Conservation (phyloP, 805 yeast genomes). For the Wickerhamiella kurtzmanii region DNA sequence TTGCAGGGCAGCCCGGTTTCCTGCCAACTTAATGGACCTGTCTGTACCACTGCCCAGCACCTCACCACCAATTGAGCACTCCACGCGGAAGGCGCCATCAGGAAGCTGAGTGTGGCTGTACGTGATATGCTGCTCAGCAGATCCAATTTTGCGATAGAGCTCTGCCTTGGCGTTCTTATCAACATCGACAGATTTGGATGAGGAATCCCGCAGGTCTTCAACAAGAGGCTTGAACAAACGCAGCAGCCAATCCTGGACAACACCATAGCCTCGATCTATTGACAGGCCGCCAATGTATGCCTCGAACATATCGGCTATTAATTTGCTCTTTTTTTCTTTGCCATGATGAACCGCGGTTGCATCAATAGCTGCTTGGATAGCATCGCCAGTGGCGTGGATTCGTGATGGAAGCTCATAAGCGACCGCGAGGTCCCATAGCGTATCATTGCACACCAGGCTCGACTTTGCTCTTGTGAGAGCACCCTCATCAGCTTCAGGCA, state of each 20-base stretch:
- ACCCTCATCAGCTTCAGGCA: constrained; percentile 70
- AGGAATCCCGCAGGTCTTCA: constrained; percentile 26
- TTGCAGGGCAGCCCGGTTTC: constrained; percentile 69
- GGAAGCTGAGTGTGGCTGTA: constrained; percentile 34
- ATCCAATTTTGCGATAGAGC: constrained; percentile 59
- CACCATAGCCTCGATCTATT: constrained; percentile 18
- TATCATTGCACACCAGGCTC: constrained; percentile 56
- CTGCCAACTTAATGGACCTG: constrained; percentile 59
- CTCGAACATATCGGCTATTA: constrained; percentile 82
- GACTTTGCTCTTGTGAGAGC: constrained; percentile 59
- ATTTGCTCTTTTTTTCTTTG: constrained; percentile 32
- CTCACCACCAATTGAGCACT: constrained; percentile 52
- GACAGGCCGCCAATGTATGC: constrained; percentile 82
- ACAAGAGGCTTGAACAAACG: constrained; percentile 24
- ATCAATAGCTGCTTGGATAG: constrained; percentile 6
- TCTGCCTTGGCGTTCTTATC: constrained; percentile 60
- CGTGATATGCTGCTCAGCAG: constrained; percentile 48
- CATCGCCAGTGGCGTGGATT: constrained; percentile 12
- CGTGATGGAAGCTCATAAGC: constrained; percentile 41
- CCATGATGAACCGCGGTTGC: constrained; percentile 15
- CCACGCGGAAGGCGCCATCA: constrained; percentile 42
- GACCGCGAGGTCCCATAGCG: constrained; percentile 55
- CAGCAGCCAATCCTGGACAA: constrained; percentile 24
- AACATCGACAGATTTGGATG: constrained; percentile 26
- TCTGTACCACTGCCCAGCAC: constrained; percentile 63